Percentiles rank a stretch among this genome's conserved stretches.
phyloP scores from a whole-genome alignment of 106 monocot species.

The Dactylorhiza incarnata region DNA sequence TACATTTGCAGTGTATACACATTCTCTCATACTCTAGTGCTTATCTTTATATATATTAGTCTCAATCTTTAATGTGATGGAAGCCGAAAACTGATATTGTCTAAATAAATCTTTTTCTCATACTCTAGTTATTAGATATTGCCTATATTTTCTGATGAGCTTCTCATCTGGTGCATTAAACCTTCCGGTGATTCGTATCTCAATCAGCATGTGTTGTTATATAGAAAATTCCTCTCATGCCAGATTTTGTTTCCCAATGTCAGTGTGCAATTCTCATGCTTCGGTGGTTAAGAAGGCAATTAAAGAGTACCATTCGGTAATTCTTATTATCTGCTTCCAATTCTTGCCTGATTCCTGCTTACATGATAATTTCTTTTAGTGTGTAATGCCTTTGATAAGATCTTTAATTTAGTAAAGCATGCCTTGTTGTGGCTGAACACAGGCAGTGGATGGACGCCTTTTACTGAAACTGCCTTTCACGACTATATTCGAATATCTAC shows the following conservation, averaged over 20 bases:
- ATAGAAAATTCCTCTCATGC: not conserved
- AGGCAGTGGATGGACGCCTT: constrained; percentile 67
- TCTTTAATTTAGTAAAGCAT: not conserved
- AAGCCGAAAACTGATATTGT: not conserved
- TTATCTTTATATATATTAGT: not conserved
- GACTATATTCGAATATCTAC: constrained; percentile 97
- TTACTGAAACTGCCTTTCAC: constrained; percentile 88
- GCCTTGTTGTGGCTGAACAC: constrained; percentile 14
- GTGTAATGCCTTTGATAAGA: not conserved
- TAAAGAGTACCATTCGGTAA: constrained; percentile 60
- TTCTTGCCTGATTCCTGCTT: not conserved
- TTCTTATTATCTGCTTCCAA: not conserved
- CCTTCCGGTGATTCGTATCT: not conserved
- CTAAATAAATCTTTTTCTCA: not conserved
- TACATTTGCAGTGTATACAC: not conserved
- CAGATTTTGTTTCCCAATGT: not conserved
- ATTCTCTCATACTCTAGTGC: not conserved
- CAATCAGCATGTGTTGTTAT: not conserved
- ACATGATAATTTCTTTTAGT: not conserved
- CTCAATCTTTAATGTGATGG: not conserved
- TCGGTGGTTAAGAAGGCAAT: constrained; percentile 64
- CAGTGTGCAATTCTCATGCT: constrained; percentile 57
- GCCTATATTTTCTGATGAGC: not conserved
- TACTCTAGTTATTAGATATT: not conserved
- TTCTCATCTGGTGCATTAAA: not conserved